Conservation (phyloP, 179 eudicot species). For the Carnegiea gigantea region DNA sequence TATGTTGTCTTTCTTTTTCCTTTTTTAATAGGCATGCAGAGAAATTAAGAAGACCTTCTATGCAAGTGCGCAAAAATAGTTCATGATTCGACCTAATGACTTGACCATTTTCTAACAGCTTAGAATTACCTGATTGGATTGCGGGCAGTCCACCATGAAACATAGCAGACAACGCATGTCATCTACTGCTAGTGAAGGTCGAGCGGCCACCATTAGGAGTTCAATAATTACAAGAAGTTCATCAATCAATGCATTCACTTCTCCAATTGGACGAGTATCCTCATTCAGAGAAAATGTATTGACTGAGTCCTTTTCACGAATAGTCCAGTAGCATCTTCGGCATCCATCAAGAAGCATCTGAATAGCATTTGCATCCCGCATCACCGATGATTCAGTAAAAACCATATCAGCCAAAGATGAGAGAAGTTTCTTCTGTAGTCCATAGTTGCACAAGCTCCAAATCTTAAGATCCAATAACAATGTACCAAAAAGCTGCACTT, state of each 20-base stretch:
- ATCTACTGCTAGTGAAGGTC: constrained; percentile 76
- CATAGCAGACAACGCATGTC: constrained; percentile 86
- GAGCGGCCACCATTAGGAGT: constrained; percentile 82
- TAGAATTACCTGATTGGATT: constrained; percentile 88
- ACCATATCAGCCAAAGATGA: constrained; percentile 99
- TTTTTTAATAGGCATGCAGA: too few species aligned
- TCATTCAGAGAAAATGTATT: constrained; percentile 66
- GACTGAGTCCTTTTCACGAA: constrained; percentile 76
- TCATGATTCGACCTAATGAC: not conserved
- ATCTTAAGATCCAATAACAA: constrained; percentile 82
- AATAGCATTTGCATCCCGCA: constrained; percentile 98
- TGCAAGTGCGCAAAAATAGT: not conserved
- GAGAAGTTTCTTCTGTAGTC: constrained; percentile 89
- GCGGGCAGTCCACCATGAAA: constrained; percentile 94
- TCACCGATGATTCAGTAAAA: constrained; percentile 86
- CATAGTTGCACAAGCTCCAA: constrained; percentile 97
- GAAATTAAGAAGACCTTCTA: too few species aligned
- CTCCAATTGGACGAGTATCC: constrained; percentile 74
- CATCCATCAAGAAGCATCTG: constrained; percentile 99
- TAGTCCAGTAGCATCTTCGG: constrained; percentile 92
- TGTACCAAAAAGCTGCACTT: constrained; percentile 93
- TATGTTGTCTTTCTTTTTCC: too few species aligned
- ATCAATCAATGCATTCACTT: constrained; percentile 94
- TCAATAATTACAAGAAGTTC: constrained; percentile 93
- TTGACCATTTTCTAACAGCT: not conserved